phyloP scores from a whole-genome alignment of 1,284 basidiomycete genomes.

The Earliella scabrosa region DNA sequence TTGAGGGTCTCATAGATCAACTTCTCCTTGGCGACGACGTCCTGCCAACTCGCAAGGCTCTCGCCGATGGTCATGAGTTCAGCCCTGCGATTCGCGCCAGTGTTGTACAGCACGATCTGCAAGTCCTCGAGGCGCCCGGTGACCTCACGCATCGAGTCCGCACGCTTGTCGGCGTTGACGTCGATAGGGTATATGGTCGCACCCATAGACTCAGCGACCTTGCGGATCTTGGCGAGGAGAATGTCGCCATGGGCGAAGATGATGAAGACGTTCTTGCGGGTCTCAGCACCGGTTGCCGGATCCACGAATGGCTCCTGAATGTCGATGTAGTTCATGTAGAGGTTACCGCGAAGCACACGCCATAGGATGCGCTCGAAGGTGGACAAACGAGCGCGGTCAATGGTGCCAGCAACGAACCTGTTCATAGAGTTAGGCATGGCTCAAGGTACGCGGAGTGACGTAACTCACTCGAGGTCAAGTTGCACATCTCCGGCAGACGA shows the following conservation, averaged over 20 bases:
- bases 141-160: constrained; percentile 90
- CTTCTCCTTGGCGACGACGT: constrained; percentile 96
- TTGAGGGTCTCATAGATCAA: constrained; percentile 94
- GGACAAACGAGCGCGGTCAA: constrained; percentile 90
- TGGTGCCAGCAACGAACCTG: constrained; percentile 95
- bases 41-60: constrained; percentile 88
- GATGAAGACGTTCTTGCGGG: constrained; percentile 98
- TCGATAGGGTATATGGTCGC: constrained; percentile 97
- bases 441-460: not conserved
- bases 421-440: not conserved
- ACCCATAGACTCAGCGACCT: constrained; percentile 98
- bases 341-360: constrained; percentile 96
- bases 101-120: constrained; percentile 90
- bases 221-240: constrained; percentile 95
- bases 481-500: constrained; percentile 51
- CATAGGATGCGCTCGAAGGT: constrained; percentile 98
- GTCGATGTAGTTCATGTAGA: constrained; percentile 99
- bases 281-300: constrained; percentile 79
- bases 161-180: constrained; percentile 89
- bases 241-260: constrained; percentile 98
- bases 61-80: constrained; percentile 92
- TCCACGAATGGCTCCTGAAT: constrained; percentile 94
- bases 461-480: constrained; percentile 85
- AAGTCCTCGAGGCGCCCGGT: constrained; percentile 91
- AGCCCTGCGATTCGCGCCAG: constrained; percentile 81